These are phyloP conservation scores for Glebionis coronaria DNA, from an alignment of 129 eudicot species.

Conservation along the genomic window DNA sequence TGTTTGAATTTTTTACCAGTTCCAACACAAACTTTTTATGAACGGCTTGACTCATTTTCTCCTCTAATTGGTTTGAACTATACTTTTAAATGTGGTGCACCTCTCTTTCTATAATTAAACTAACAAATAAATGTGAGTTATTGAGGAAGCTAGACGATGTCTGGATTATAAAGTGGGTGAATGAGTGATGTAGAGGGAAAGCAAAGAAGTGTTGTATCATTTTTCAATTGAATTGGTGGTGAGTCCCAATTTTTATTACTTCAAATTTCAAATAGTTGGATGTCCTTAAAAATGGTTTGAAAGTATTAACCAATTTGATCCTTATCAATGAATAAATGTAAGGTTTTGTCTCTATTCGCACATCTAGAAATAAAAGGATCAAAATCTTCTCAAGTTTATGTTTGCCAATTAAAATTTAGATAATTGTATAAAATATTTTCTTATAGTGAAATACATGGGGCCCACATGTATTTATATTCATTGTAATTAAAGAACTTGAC, in stretches of 20 bases:
- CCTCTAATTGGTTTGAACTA: too few relatives aligned
- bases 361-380: too few relatives aligned
- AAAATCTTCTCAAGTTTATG: too few relatives aligned
- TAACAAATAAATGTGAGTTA: neutral
- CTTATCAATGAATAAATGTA: neutral
- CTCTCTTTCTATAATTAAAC: neutral
- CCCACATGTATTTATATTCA: too few relatives aligned
- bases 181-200: slow-evolving; percentile 29
- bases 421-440: too few relatives aligned
- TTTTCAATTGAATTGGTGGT: slow-evolving; percentile 10
- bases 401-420: too few relatives aligned
- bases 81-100: neutral
- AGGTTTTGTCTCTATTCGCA: too few relatives aligned
- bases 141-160: slow-evolving; percentile 17
- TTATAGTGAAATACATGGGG: too few relatives aligned
- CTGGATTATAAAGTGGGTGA: slow-evolving; percentile 39
- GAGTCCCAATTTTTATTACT: neutral
- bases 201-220: slow-evolving; percentile 15
- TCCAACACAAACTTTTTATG: too few relatives aligned
- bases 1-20: too few relatives aligned
- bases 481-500: too few relatives aligned
- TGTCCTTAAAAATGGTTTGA: neutral
- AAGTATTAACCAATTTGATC: neutral
- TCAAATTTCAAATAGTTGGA: neutral
- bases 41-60: too few relatives aligned